phyloP scores from a whole-genome alignment of 1,139 yeast genomes.

The Barnettozyma hawaiiensis region DNA sequence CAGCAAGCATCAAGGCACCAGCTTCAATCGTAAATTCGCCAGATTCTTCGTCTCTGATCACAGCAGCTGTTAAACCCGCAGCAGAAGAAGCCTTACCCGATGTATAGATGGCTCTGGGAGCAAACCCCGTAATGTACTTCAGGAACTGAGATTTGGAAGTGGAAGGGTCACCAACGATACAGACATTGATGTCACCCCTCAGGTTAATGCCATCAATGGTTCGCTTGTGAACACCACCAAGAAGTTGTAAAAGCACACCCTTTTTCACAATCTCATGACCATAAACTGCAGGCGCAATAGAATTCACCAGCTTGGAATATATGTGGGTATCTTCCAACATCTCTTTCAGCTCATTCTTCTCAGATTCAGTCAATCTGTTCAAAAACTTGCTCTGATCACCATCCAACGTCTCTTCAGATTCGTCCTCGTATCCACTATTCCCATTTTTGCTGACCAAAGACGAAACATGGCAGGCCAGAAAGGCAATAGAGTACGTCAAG shows the following conservation, averaged over 20 bases:
- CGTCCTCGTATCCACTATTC: conserved; percentile 34
- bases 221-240: conserved; percentile 94
- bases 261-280: conserved; percentile 95
- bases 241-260: conserved; percentile 79
- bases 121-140: conserved; percentile 86
- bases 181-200: conserved; percentile 95
- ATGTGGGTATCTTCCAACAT: conserved; percentile 92
- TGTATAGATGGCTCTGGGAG: conserved; percentile 94
- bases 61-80: conserved; percentile 98
- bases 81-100: conserved; percentile 99
- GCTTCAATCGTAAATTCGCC: conserved; percentile 98
- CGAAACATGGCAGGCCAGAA: conserved; percentile 81
- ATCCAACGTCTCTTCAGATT: conserved; percentile 40
- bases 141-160: conserved; percentile 95
- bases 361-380: conserved; percentile 74
- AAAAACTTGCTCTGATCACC: conserved; percentile 76
- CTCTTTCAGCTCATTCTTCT: conserved; percentile 74
- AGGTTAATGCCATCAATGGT: conserved; percentile 93
- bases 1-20: conserved; percentile 98
- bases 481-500: conserved; percentile 85
- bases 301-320: conserved; percentile 77
- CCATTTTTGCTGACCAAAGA: conserved; percentile 48
- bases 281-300: conserved; percentile 94
- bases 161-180: conserved; percentile 98
- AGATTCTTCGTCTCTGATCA: conserved; percentile 94